Conservation (phyloP, 2,329 filamentous ascomycete genomes). For the Coniochaeta sp. region DNA sequence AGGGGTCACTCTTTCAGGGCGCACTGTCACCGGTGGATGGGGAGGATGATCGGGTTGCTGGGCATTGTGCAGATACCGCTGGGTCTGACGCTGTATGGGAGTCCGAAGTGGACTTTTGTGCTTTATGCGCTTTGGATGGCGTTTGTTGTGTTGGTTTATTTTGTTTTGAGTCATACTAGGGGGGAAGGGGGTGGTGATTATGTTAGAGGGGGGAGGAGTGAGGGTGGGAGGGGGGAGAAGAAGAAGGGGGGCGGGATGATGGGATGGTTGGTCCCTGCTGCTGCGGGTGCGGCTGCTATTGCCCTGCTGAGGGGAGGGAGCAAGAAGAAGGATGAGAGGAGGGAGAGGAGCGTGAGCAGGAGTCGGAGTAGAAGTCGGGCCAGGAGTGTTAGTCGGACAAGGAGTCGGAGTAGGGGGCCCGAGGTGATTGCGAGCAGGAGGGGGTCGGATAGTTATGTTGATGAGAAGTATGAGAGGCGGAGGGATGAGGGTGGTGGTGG, state of each 20-base stretch:
- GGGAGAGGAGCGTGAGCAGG: conserved; percentile 26
- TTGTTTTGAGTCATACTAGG: conserved; percentile 68
- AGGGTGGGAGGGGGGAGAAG: conserved; percentile 30
- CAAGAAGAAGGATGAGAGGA: conserved; percentile 26
- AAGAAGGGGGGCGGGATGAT: conserved; percentile 26
- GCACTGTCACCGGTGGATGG: conserved; percentile 83
- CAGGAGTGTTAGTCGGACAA: conserved; percentile 25
- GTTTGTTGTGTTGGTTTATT: conserved; percentile 67
- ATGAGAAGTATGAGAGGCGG: conserved; percentile 58
- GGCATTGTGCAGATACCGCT: conserved; percentile 84
- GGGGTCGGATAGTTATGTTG: conserved; percentile 50
- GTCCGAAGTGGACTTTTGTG: conserved; percentile 77
- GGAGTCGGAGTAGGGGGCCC: conserved; percentile 29
- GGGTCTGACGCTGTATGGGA: conserved; percentile 86
- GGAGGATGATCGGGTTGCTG: conserved; percentile 68
- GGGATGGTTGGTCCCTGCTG: conserved; percentile 46
- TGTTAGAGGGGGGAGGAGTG: conserved; percentile 51
- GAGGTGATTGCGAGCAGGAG: conserved; percentile 47
- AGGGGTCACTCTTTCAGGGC: conserved; percentile 41
- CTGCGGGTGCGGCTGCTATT: conserved; percentile 42
- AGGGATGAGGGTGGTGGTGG: conserved; percentile 30
- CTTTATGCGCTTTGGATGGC: conserved; percentile 75
- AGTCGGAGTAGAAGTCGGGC: conserved; percentile 34
- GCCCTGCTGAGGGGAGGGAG: conserved; percentile 39
- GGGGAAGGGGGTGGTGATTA: conserved; percentile 44